Percentiles rank a stretch among this genome's conserved stretches.
Conservation (phyloP, 108 stramenopile genomes). For the Cyclotella cryptica region DNA sequence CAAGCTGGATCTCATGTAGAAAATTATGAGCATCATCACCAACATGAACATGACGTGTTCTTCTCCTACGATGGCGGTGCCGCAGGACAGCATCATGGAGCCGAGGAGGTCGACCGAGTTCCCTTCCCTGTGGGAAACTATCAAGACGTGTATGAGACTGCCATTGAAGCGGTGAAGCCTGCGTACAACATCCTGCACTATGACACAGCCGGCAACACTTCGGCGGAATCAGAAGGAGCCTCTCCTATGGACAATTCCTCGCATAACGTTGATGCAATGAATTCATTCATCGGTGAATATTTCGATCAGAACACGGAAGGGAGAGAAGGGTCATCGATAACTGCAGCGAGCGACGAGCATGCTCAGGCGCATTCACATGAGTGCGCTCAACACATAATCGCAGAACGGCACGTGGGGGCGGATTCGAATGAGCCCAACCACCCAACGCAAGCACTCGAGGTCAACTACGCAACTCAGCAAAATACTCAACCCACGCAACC, state of each 20-base stretch:
- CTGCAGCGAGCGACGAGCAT: not conserved
- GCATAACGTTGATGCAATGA: not conserved
- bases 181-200: conserved; percentile 6
- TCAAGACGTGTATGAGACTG: conserved; percentile 4
- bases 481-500: not conserved
- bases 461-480: not conserved
- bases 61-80: not conserved
- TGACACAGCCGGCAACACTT: not conserved
- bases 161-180: conserved; percentile 5
- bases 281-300: conserved; percentile 15
- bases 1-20: conserved; percentile 1
- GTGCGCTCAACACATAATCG: not conserved
- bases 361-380: conserved; percentile 2
- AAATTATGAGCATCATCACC: conserved; percentile 10
- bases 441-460: not conserved
- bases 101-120: not conserved
- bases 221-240: not conserved
- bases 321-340: not conserved
- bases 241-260: not conserved
- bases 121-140: not conserved
- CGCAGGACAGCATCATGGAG: not conserved
- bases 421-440: not conserved
- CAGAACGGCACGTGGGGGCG: not conserved
- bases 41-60: conserved; percentile 10
- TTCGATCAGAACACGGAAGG: not conserved